Evolutionary conservation across 495 filamentous ascomycete genomes (phyloP).

Genomic region (Astrothelium subdiscretum): DNA sequence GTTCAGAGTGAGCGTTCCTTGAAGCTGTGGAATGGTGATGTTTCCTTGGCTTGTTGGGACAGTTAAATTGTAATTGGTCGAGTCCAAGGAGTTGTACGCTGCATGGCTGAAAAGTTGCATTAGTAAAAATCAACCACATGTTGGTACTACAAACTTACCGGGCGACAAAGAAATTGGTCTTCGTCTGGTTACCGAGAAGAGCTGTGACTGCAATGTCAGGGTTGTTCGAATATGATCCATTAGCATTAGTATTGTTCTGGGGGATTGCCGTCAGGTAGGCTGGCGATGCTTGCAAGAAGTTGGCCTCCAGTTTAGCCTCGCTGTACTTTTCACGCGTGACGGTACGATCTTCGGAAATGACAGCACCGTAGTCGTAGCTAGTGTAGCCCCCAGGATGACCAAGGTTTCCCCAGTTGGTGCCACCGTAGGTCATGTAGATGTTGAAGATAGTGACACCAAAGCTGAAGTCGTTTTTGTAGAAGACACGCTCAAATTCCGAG

Average conservation of each 20-base stretch:
- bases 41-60: conserved; percentile 50
- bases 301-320: conserved; percentile 61
- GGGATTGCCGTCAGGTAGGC: conserved; percentile 48
- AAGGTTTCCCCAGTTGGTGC: conserved; percentile 70
- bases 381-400: conserved; percentile 58
- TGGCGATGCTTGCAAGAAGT: conserved; percentile 59
- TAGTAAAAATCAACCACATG: background rate
- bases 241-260: conserved; percentile 33
- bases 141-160: background rate
- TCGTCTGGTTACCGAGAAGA: conserved; percentile 39
- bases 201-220: conserved; percentile 46
- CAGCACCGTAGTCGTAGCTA: conserved; percentile 60
- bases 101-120: conserved; percentile 45
- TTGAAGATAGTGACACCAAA: conserved; percentile 51
- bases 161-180: conserved; percentile 28
- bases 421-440: conserved; percentile 47
- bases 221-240: conserved; percentile 38
- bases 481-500: conserved; percentile 61
- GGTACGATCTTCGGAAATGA: conserved; percentile 55
- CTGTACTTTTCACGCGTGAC: conserved; percentile 66
- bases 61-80: conserved; percentile 49
- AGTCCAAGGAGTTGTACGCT: conserved; percentile 43
- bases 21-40: conserved; percentile 52
- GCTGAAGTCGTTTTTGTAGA: conserved; percentile 69
- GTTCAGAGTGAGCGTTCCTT: conserved; percentile 48